Evolutionary conservation across 1,284 basidiomycete species (phyloP).

Genomic region (Cryptococcus sp.): DNA sequence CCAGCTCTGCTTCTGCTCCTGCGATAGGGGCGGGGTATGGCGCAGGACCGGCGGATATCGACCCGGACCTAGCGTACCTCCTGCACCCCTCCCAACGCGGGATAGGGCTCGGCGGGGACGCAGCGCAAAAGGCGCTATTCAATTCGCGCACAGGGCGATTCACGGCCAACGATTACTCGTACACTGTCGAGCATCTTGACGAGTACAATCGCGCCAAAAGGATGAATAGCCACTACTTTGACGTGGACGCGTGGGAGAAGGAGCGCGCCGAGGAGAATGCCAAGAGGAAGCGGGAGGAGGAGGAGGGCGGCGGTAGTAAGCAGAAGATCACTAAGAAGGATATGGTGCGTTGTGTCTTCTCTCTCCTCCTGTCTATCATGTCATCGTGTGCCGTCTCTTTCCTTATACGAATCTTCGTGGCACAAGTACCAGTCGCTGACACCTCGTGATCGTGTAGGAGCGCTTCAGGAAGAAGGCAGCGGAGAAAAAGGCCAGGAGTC

Average conservation of each 20-base stretch:
- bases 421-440: constrained; percentile 14
- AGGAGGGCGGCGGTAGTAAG: constrained; percentile 56
- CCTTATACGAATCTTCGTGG: neutral
- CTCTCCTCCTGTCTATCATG: neutral
- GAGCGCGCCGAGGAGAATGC: constrained; percentile 60
- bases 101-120: constrained; percentile 51
- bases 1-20: neutral
- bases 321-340: constrained; percentile 79
- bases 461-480: constrained; percentile 82
- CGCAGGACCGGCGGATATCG: constrained; percentile 64
- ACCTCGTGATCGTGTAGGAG: constrained; percentile 60
- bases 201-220: constrained; percentile 81
- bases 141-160: constrained; percentile 82
- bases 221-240: constrained; percentile 87
- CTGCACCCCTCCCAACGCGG: constrained; percentile 65
- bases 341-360: constrained; percentile 62
- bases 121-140: constrained; percentile 66
- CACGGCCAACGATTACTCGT: constrained; percentile 55
- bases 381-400: neutral
- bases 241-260: constrained; percentile 76
- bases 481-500: constrained; percentile 79
- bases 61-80: constrained; percentile 77
- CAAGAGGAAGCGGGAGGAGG: constrained; percentile 61
- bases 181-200: constrained; percentile 71
- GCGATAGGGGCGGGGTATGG: constrained; percentile 5